Evolutionary conservation across 495 filamentous ascomycete species (phyloP), one percentile per base, ranked within the genome.

Genomic region (Aspergillus sclerotiicarbonarius): DNA sequence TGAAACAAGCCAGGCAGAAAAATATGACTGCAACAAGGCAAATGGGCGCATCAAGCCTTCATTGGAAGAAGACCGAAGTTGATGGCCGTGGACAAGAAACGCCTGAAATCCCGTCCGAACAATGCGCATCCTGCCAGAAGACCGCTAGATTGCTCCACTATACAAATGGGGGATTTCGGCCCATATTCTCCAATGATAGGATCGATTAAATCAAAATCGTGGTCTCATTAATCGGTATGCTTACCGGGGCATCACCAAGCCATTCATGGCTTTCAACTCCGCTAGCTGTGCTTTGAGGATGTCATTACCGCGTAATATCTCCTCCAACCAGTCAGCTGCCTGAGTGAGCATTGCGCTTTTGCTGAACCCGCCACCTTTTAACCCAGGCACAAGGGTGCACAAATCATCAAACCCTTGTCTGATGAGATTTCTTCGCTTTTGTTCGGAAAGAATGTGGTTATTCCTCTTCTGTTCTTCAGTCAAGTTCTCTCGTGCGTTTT

Each of bases 381-480:
- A 72, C 13, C 82, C 84, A 0, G 91, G 91, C 1, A 95, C 88
- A 41, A 96, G 73, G 5, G 80, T 76, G 49, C 80, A 77, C 4
- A 96, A 73, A 44, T 91, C 84, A 13, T 89, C 85, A 55, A 90
- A 96, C 0, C 88, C 89, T 59, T 88, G 78, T 63, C 88, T 83
- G 63, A 96, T 95, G 19, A 88, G 73, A 31, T 87, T 86, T 51
- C 92, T 81, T 44, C 92, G 84, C 68, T 92, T 92, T 71, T 94
- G 88, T 70, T 97, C 92, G 35, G 91, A 95, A 51, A 83, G 79
- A 62, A 96, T 95, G 68, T 96, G 92, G 59, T 96, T 95, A 59
- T 84, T 85, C 41, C 90, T 78, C 73, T 94, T 96, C 68, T 96
- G 87, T 54, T 88, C 87, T 58, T 92, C 89, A 0, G 87, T 87